A percentile compares a stretch with the other conserved stretches of the same genome.
phyloP scores from a whole-genome alignment of 2,329 filamentous ascomycete species.

The Zymoseptoria crescenta region DNA sequence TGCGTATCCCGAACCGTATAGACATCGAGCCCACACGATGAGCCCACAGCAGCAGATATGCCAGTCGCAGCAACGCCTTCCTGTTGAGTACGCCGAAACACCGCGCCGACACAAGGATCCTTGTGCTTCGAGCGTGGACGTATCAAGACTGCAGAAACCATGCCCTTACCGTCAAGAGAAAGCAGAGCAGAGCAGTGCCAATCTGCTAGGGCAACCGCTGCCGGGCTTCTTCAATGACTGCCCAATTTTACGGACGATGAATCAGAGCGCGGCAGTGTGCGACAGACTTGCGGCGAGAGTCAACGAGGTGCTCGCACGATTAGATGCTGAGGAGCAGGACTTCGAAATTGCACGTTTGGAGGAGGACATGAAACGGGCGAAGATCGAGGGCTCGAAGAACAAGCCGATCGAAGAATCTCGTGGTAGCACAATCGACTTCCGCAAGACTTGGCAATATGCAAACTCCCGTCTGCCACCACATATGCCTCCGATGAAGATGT shows the following conservation, averaged over 20 bases:
- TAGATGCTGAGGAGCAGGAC: slow-evolving; percentile 54
- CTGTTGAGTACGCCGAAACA: background rate
- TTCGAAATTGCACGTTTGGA: background rate
- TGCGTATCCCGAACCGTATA: slow-evolving; percentile 5
- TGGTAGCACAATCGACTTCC: slow-evolving; percentile 20
- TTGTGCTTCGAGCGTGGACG: slow-evolving; percentile 9
- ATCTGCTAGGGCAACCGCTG: slow-evolving; percentile 3
- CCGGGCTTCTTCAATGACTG: slow-evolving; percentile 10
- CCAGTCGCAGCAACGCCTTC: slow-evolving; percentile 8
- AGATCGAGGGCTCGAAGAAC: background rate
- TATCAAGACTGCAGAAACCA: slow-evolving; percentile 3
- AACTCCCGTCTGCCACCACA: slow-evolving; percentile 66
- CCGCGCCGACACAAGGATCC: slow-evolving; percentile 1
- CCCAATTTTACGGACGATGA: slow-evolving; percentile 23
- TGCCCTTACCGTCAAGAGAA: slow-evolving; percentile 5
- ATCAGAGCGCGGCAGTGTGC: slow-evolving; percentile 40
- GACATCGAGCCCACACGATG: slow-evolving; percentile 6
- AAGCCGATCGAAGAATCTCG: background rate
- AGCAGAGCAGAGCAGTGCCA: slow-evolving; percentile 11
- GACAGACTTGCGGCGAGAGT: slow-evolving; percentile 57
- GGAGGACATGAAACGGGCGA: background rate
- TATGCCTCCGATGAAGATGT: slow-evolving; percentile 60
- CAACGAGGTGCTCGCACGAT: slow-evolving; percentile 61
- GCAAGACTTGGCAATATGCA: slow-evolving; percentile 67
- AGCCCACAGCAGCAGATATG: slow-evolving; percentile 1